phyloP scores from a whole-genome alignment of 768 basidiomycete species.

The Suillus fuscotomentosus region DNA sequence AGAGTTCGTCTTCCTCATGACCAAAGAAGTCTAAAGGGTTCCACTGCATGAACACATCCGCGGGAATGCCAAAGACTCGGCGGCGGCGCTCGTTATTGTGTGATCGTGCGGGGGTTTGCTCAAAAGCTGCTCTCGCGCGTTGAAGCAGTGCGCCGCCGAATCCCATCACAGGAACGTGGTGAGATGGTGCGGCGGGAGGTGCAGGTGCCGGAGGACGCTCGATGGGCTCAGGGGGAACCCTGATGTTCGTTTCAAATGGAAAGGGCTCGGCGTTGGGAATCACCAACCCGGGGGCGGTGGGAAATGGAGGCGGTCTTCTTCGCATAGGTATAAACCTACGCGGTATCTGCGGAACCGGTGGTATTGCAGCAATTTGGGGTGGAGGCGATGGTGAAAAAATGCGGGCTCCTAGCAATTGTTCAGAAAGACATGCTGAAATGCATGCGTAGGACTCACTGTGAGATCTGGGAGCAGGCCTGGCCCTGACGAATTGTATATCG shows the following conservation, averaged over 20 bases:
- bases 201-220: constrained; percentile 24
- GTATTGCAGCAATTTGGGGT: constrained; percentile 36
- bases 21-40: constrained; percentile 22
- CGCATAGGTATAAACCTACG: constrained; percentile 39
- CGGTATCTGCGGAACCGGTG: constrained; percentile 56
- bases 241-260: constrained; percentile 44
- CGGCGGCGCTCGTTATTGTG: constrained; percentile 7
- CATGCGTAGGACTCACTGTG: constrained; percentile 15
- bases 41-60: constrained; percentile 30
- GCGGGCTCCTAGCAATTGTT: constrained; percentile 20
- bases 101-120: constrained; percentile 11
- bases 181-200: constrained; percentile 47
- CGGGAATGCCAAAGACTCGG: constrained; percentile 22
- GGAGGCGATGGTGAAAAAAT: constrained; percentile 52
- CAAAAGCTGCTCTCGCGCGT: constrained; percentile 24
- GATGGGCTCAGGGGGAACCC: constrained; percentile 17
- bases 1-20: constrained; percentile 13
- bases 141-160: constrained; percentile 65
- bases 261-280: constrained; percentile 52
- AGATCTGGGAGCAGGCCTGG: constrained; percentile 16
- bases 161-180: constrained; percentile 58
- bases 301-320: constrained; percentile 30
- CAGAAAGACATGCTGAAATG: not conserved
- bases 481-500: constrained; percentile 28
- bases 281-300: constrained; percentile 41